phyloP scores from a whole-genome alignment of 495 filamentous ascomycete genomes.

The Cairneyella variabilis region DNA sequence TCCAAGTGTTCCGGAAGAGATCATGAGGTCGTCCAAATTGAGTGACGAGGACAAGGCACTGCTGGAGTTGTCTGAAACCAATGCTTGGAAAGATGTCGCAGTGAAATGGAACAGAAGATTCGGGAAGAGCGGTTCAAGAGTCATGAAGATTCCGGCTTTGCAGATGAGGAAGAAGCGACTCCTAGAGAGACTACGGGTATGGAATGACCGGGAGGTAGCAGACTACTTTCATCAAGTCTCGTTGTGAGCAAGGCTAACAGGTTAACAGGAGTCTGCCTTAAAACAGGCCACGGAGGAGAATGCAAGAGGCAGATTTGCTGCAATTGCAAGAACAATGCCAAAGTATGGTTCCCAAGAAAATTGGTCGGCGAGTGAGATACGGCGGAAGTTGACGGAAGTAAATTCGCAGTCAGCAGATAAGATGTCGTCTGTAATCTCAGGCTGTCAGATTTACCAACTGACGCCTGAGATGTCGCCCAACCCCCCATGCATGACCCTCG shows the following conservation, averaged over 20 bases:
- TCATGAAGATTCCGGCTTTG: slow-evolving; percentile 17
- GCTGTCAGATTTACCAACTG: neutral
- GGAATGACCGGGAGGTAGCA: slow-evolving; percentile 18
- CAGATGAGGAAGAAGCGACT: slow-evolving; percentile 25
- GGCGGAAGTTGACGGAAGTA: slow-evolving; percentile 16
- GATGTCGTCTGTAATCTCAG: too few species aligned
- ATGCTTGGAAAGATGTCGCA: slow-evolving; percentile 20
- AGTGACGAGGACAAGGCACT: slow-evolving; percentile 12
- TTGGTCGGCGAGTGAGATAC: slow-evolving; percentile 10
- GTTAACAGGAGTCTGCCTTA: neutral
- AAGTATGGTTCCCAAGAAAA: slow-evolving; percentile 12
- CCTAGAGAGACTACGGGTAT: slow-evolving; percentile 17
- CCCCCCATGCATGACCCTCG: too few species aligned
- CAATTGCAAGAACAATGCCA: slow-evolving; percentile 9
- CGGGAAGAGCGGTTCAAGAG: too few species aligned
- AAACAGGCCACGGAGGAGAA: slow-evolving; percentile 9
- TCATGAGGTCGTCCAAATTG: neutral
- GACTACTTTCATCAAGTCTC: neutral
- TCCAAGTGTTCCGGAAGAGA: neutral
- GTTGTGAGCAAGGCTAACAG: slow-evolving; percentile 1
- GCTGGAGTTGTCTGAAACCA: slow-evolving; percentile 9
- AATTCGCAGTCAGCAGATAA: too few species aligned
- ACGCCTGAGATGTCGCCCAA: neutral
- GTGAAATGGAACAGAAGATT: slow-evolving; percentile 8
- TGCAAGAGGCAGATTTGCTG: slow-evolving; percentile 3